Evolutionary conservation across 2,329 filamentous ascomycete species (phyloP).

Genomic region (Colletotrichum sp.): DNA sequence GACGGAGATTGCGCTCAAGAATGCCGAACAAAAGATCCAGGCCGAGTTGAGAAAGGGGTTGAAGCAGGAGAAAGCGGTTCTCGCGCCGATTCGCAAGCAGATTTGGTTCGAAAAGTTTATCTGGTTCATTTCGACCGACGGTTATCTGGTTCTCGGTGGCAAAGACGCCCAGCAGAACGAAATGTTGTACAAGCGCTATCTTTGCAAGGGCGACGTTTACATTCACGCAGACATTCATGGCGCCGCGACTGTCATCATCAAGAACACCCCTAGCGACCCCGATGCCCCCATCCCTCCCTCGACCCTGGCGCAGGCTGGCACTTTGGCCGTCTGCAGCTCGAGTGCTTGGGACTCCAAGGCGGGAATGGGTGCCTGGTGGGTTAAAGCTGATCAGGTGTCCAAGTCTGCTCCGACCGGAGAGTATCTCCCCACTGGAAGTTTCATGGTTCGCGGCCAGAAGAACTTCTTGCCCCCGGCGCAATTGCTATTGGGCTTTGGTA

Average conservation of each 20-base stretch:
- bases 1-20: conserved; percentile 83
- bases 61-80: conserved; percentile 88
- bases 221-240: conserved; percentile 89
- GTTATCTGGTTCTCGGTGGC: conserved; percentile 88
- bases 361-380: conserved; percentile 96
- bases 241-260: conserved; percentile 85
- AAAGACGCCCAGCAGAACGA: conserved; percentile 91
- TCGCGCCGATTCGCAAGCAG: conserved; percentile 81
- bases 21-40: conserved; percentile 85
- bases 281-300: conserved; percentile 90
- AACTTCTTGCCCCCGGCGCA: conserved; percentile 90
- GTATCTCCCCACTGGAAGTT: conserved; percentile 78
- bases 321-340: conserved; percentile 82
- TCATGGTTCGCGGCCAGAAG: conserved; percentile 85
- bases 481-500: conserved; percentile 83
- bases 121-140: conserved; percentile 95
- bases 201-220: conserved; percentile 90
- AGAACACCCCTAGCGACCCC: conserved; percentile 79
- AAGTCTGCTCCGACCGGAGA: conserved; percentile 84
- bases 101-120: conserved; percentile 98
- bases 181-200: conserved; percentile 83
- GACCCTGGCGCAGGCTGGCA: conserved; percentile 89
- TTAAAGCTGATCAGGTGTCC: conserved; percentile 85
- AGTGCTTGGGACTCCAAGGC: conserved; percentile 96
- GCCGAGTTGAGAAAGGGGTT: conserved; percentile 85